Percentiles rank a stretch among this genome's conserved stretches.
Conservation (phyloP, 2,329 filamentous ascomycete species). For the Diaporthe caulivora region DNA sequence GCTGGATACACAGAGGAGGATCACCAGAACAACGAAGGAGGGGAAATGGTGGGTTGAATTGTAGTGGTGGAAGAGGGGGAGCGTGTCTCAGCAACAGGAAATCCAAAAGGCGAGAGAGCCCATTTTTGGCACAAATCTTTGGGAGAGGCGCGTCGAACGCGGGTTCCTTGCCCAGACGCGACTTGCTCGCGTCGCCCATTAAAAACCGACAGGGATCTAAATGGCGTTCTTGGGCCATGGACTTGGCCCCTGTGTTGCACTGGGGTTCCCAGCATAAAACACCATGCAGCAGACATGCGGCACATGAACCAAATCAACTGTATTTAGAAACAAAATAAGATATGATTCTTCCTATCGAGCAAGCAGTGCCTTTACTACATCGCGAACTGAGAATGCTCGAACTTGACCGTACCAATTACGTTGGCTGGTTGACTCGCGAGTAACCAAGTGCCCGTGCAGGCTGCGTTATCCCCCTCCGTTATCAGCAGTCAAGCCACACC, state of each 20-base stretch:
- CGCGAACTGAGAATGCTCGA: too few relatives aligned
- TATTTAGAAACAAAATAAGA: too few relatives aligned
- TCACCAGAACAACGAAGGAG: constrained; percentile 7
- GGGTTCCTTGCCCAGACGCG: constrained; percentile 6
- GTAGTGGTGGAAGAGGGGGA: background rate
- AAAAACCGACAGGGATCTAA: constrained; percentile 29
- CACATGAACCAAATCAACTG: background rate
- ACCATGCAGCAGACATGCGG: background rate
- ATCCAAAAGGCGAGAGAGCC: constrained; percentile 11
- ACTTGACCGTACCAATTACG: too few relatives aligned
- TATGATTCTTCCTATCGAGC: too few relatives aligned
- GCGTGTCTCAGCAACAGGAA: constrained; percentile 4
- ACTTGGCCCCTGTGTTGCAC: constrained; percentile 18
- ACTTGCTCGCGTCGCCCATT: constrained; percentile 26
- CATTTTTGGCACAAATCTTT: constrained; percentile 30
- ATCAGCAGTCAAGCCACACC: constrained; percentile 1
- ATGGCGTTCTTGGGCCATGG: background rate
- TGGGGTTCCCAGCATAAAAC: background rate
- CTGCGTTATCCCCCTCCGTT: background rate
- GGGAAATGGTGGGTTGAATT: background rate
- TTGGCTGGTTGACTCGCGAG: too few relatives aligned
- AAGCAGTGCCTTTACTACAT: too few relatives aligned
- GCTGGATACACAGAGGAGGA: constrained; percentile 3
- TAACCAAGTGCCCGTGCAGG: background rate
- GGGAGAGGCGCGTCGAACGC: constrained; percentile 28